phyloP scores from a whole-genome alignment of 2,329 filamentous ascomycete genomes.

The Simplicillium aogashimaense region DNA sequence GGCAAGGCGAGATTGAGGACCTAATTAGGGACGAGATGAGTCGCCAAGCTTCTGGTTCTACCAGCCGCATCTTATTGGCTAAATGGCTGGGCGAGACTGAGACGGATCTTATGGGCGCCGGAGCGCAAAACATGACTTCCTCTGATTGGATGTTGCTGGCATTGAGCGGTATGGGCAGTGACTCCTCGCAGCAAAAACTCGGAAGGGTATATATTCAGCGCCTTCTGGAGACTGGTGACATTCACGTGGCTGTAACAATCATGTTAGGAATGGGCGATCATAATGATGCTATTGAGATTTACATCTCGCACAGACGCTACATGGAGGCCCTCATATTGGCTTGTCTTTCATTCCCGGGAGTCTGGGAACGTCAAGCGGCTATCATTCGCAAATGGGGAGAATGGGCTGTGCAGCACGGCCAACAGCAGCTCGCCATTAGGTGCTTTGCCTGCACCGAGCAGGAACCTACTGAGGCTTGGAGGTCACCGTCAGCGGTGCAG shows the following conservation, averaged over 20 bases:
- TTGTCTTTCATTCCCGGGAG: conserved; percentile 69
- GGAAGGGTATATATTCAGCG: conserved; percentile 85
- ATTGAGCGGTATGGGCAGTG: conserved; percentile 72
- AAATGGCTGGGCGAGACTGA: conserved; percentile 90
- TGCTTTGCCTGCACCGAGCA: conserved; percentile 87
- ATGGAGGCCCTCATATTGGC: conserved; percentile 90
- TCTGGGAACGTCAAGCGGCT: conserved; percentile 85
- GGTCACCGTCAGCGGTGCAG: conserved; percentile 66
- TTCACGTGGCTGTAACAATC: conserved; percentile 87
- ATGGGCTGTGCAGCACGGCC: conserved; percentile 73
- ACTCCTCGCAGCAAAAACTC: conserved; percentile 75
- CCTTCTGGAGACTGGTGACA: conserved; percentile 77
- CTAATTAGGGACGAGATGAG: conserved; percentile 78
- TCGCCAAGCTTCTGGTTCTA: conserved; percentile 62
- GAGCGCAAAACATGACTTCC: conserved; percentile 78
- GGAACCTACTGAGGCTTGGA: conserved; percentile 80
- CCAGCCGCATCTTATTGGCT: conserved; percentile 70
- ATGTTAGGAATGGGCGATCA: conserved; percentile 86
- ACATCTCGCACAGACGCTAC: conserved; percentile 80
- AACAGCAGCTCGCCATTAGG: conserved; percentile 82
- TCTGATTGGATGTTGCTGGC: conserved; percentile 97
- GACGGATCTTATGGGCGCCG: conserved; percentile 69
- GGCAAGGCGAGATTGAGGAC: conserved; percentile 74
- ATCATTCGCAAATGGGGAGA: conserved; percentile 94
- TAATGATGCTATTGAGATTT: conserved; percentile 93